Conservation (phyloP, 495 filamentous ascomycete species). For the Penicillium manginii region DNA sequence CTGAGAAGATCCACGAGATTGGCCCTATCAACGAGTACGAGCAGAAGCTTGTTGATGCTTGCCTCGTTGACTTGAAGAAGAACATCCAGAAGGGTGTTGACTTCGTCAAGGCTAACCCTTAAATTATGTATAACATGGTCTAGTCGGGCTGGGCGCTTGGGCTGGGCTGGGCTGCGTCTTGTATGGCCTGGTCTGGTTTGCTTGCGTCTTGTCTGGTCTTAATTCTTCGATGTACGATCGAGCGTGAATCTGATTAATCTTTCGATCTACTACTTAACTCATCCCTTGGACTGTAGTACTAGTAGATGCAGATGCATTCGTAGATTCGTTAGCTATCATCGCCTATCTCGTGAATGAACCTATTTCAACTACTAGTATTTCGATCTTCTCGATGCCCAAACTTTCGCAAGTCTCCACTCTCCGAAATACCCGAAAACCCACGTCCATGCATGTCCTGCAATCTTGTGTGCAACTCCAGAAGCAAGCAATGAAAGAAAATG, state of each 20-base stretch:
- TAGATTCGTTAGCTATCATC: neutral
- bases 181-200: too few relatives aligned
- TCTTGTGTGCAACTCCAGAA: neutral
- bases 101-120: constrained; percentile 73
- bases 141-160: too few relatives aligned
- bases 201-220: neutral
- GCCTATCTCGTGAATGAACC: neutral
- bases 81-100: constrained; percentile 79
- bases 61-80: constrained; percentile 85
- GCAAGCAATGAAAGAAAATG: neutral
- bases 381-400: too few relatives aligned
- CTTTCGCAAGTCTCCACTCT: neutral
- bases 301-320: constrained; percentile 1
- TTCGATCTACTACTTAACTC: constrained; percentile 13
- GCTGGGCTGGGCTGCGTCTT: too few relatives aligned
- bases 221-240: constrained; percentile 26
- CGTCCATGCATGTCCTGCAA: neutral
- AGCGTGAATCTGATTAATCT: constrained; percentile 17
- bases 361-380: too few relatives aligned
- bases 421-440: neutral
- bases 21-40: constrained; percentile 82
- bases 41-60: constrained; percentile 84
- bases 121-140: constrained; percentile 39
- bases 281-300: neutral
- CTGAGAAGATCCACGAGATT: constrained; percentile 86